Evolutionary conservation across 306 rosid species (phyloP).

Genomic region (Lupinus albus): DNA sequence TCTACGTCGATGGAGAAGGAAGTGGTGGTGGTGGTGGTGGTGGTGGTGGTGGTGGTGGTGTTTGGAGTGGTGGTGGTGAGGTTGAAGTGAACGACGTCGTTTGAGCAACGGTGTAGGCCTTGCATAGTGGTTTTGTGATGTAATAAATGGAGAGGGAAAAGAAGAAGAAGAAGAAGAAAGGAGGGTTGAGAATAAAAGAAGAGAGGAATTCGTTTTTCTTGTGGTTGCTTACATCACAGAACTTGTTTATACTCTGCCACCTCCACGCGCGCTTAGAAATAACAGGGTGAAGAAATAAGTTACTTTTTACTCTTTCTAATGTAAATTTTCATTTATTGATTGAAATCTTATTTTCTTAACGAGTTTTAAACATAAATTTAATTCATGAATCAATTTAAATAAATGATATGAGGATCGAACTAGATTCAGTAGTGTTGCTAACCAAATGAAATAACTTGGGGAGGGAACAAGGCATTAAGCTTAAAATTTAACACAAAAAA

Average conservation of each 20-base stretch:
- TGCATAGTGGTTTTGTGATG: slow-evolving; percentile 63
- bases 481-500: too few relatives aligned
- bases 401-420: too few relatives aligned
- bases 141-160: slow-evolving; percentile 41
- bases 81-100: slow-evolving; percentile 70
- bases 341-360: too few relatives aligned
- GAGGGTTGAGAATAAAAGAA: not conserved
- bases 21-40: not conserved
- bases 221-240: slow-evolving; percentile 38
- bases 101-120: slow-evolving; percentile 66
- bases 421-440: too few relatives aligned
- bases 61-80: slow-evolving; percentile 34
- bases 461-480: too few relatives aligned
- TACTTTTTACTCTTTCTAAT: not conserved
- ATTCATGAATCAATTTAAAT: too few relatives aligned
- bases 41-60: not conserved
- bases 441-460: too few relatives aligned
- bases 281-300: too few relatives aligned
- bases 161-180: not conserved
- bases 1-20: slow-evolving; percentile 76
- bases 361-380: too few relatives aligned
- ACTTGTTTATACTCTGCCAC: not conserved
- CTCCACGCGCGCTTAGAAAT: slow-evolving; percentile 34
- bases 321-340: too few relatives aligned
- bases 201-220: not conserved